Evolutionary conservation across 2,329 filamentous ascomycete species (phyloP), one percentile per base, ranked within the genome.

Genomic region (Colletotrichum destructivum): DNA sequence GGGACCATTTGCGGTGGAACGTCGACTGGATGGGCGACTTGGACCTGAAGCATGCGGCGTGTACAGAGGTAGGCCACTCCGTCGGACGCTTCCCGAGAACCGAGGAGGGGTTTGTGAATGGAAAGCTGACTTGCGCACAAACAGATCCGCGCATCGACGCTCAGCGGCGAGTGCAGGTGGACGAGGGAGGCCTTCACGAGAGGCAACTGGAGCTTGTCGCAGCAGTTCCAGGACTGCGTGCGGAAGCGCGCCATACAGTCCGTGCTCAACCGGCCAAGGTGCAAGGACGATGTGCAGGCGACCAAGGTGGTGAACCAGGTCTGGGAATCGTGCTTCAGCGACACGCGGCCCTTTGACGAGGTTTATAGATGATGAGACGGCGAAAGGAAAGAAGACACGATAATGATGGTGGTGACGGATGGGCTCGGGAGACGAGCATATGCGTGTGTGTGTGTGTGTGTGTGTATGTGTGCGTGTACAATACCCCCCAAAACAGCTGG

Each of bases 271-370:
- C 88, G 96, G 73, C 94, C 95, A 18, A 87, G 88, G 57, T 96
- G 95, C 79, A 94, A 93, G 81, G 93, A 97, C 81, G 92, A 97
- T 77, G 91, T 91, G 16, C 94, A 98, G 76, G 96, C 96, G 4
- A 89, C 90, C 62, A 94, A 93, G 83, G 91, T 97, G 35, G 94
- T 99, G 69, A 96, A 98, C 82, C 92, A 97, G 82, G 96, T 99
- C n/a, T 99, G 96, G 94, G 95, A 98, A 76, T 98, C 95, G 77
- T 99, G 96, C 82, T 99, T 97, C 81, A 86, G 90, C 62, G 96
- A 99, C 82, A 98, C 96, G 4, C 88, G 96, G 78, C 96, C 96
- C 2, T 99, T 99, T 82, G 95, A 98, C 81, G 96, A 98, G 81
- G 95, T 99, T 64, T 99, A 98, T 82, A 91, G 94, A 81, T 96